Base-by-base conservation (phyloP, 2,329 filamentous ascomycete species). In the Daldinia sp. region DNA sequence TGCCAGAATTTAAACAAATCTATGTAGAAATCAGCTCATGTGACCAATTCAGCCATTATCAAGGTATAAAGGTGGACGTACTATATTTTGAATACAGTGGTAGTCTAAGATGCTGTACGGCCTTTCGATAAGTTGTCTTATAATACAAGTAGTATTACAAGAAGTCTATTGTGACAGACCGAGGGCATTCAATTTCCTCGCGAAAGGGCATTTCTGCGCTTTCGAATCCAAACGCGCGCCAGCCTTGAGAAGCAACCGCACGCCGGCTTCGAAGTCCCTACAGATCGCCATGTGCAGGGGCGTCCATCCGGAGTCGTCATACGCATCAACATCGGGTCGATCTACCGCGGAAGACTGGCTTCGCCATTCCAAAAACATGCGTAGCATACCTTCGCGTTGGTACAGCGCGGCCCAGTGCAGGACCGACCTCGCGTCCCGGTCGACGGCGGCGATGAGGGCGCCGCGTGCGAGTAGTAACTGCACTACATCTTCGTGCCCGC, bases 321-420 rank as follows among this genome's bases (percentile, higher is more conserved):
- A 72, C 2, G 59, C 55, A 42, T 75, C 62, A 9, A 74, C 42
- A 37, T 73, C 63, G 0, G 71, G n/a, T 13, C 12, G 44, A 18
- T 51, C 57, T 28, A 7, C 57, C n/a, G 9, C 51, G 30, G 28
- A n/a, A 3, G 28, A 9, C 2, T 30, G 13, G n/a, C 23, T 35
- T 1, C 60, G 53, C 15, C 61, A 30, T 6, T 57, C 63, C n/a
- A 74, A 53, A n/a, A 74, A 51, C n/a, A 69, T 50, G 9, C 57
- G 33, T 6, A 74, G 30, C 13, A 73, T 44, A 3, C 20, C 41
- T 35, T 71, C 67, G 28, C 60, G 65, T 1, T 59, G 67, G 13
- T 57, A 50, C 60, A 72, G 28, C 26, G 73, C 69, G 2, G 71
- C 73, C 70, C 64, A 69, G 41, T 74, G 72, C 26, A 74, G 53